Evolutionary conservation across 225 moss, liverwort and hornwort genomes (phyloP).

Genomic region (Thuidium tamariscinum): DNA sequence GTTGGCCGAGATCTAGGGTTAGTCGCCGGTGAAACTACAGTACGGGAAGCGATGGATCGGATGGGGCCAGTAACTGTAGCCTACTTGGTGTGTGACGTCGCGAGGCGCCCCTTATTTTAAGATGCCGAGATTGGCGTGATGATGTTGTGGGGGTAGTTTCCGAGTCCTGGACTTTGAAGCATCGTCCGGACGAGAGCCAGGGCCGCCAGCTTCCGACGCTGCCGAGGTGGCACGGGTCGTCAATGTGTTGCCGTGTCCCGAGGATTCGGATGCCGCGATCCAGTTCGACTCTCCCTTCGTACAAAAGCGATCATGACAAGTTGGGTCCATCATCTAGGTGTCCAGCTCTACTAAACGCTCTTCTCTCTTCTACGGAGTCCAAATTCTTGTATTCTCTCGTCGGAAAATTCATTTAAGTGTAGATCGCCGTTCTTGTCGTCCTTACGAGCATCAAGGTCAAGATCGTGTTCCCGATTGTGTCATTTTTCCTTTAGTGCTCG

Average conservation of each 20-base stretch:
- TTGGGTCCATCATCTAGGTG: not conserved
- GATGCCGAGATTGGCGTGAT: conserved; percentile 1
- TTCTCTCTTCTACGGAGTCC: too few relatives aligned
- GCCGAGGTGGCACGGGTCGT: not conserved
- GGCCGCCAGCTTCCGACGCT: not conserved
- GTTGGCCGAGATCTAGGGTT: not conserved
- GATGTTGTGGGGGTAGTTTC: conserved; percentile 7
- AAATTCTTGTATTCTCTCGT: not conserved
- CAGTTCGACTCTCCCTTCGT: not conserved
- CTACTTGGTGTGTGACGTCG: conserved; percentile 10
- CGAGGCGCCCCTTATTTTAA: not conserved
- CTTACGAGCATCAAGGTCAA: not conserved
- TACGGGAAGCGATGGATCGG: not conserved
- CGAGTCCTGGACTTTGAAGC: not conserved
- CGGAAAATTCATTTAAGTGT: not conserved
- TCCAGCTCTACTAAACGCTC: not conserved
- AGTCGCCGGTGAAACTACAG: not conserved
- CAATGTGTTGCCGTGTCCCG: conserved; percentile 21
- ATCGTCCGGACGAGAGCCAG: not conserved
- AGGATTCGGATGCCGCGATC: conserved; percentile 1
- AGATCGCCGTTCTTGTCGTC: not conserved
- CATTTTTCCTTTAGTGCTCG: not conserved
- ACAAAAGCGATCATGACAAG: not conserved
- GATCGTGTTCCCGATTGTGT: not conserved
- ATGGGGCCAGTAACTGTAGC: conserved; percentile 12